Conservation (phyloP, 768 basidiomycete species). For the Panaeolus papilionaceus region DNA sequence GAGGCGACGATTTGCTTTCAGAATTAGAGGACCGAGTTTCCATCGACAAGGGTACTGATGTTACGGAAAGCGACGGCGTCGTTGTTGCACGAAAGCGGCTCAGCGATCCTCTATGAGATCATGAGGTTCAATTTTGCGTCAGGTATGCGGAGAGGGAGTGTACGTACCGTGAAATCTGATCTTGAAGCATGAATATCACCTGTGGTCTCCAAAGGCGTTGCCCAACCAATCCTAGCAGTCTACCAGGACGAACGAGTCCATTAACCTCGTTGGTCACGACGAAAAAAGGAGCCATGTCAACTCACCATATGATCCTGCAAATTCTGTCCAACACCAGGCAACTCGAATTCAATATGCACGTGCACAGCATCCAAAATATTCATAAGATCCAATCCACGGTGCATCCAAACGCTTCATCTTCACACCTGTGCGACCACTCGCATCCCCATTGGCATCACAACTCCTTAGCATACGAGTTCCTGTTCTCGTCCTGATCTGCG, state of each 20-base stretch:
- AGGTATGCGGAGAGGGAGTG: not conserved
- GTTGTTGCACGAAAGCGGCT: slow-evolving; percentile 65
- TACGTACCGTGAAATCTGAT: slow-evolving; percentile 36
- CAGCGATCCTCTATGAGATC: slow-evolving; percentile 31
- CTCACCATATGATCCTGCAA: slow-evolving; percentile 58
- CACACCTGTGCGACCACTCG: slow-evolving; percentile 44
- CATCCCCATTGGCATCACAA: slow-evolving; percentile 47
- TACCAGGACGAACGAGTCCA: slow-evolving; percentile 14
- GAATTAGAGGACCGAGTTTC: slow-evolving; percentile 22
- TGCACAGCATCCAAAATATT: slow-evolving; percentile 51
- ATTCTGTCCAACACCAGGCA: slow-evolving; percentile 61
- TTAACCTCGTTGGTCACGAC: not conserved
- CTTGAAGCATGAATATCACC: slow-evolving; percentile 38
- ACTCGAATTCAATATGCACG: slow-evolving; percentile 43
- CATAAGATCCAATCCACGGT: slow-evolving; percentile 57
- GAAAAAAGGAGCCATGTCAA: not conserved
- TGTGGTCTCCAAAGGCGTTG: slow-evolving; percentile 35
- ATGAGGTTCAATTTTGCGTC: not conserved
- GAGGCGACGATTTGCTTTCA: slow-evolving; percentile 27
- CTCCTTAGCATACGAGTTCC: slow-evolving; percentile 20
- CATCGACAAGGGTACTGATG: slow-evolving; percentile 49
- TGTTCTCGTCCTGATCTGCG: slow-evolving; percentile 45
- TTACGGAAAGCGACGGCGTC: slow-evolving; percentile 68
- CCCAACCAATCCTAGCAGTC: slow-evolving; percentile 36
- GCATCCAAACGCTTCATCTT: slow-evolving; percentile 58